A percentile compares a stretch with the other conserved stretches of the same genome.
phyloP scores from a whole-genome alignment of 306 rosid genomes.

The Castanea sativa region DNA sequence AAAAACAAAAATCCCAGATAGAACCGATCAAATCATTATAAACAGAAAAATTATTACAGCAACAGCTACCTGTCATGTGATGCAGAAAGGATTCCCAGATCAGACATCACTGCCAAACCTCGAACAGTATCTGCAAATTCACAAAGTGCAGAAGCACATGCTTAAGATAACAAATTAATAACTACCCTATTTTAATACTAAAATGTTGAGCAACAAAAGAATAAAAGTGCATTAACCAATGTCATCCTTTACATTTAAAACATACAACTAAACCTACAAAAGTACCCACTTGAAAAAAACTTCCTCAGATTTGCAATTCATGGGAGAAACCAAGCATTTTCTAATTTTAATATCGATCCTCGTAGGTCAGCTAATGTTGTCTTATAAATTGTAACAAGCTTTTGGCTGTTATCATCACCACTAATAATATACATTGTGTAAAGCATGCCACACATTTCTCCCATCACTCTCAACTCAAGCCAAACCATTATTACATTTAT shows the following conservation, averaged over 20 bases:
- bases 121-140: constrained; percentile 83
- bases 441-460: not conserved
- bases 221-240: constrained; percentile 15
- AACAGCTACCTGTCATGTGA: constrained; percentile 89
- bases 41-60: constrained; percentile 13
- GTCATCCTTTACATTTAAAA: not conserved
- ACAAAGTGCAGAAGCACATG: constrained; percentile 24
- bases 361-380: not conserved
- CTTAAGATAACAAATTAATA: constrained; percentile 16
- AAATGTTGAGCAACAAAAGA: constrained; percentile 5
- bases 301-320: not conserved
- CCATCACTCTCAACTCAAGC: not conserved
- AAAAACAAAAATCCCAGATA: not conserved
- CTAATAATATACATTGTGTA: not conserved
- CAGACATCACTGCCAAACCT: constrained; percentile 85
- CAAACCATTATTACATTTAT: not conserved
- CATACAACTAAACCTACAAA: not conserved
- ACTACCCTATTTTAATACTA: constrained; percentile 5
- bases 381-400: not conserved
- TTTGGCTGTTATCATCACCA: not conserved
- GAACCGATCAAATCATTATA: not conserved
- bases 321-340: not conserved
- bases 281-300: not conserved
- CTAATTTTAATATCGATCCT: not conserved
- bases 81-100: constrained; percentile 79